Evolutionary conservation across 352 stramenopile genomes (phyloP), one percentile per base, ranked within the genome.

Genomic region (Globisporangium barbulae): DNA sequence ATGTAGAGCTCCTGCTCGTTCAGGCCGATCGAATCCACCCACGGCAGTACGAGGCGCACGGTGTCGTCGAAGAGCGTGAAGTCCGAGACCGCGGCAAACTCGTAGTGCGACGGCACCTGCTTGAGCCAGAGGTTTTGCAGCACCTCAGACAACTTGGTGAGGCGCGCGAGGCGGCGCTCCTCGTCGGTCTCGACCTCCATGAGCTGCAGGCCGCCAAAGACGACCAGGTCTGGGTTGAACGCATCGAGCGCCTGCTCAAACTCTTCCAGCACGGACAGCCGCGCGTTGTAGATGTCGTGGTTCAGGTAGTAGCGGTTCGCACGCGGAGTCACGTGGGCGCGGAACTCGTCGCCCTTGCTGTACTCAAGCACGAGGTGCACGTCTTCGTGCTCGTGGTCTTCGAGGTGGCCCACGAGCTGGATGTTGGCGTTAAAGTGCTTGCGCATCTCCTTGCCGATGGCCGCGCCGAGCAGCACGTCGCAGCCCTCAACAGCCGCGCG

Each of bases 1-100:
- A 93, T 93, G 64, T 79, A 90, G 31, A 94, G 75, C 65, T 94
- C 85, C 61, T 94, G 83, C 47, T 94, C 85, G 69, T 94, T 94
- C 42, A 94, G 67, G 6, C 85, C 85, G 55, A 94, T 89, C 19
- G 83, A 93, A 53, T 89, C 74, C 44, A 91, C 81, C 77, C 82
- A 89, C 5, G 85, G 85, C 50, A 94, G 71, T 49, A 94, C 79
- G 42, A 94, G 72, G 35, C 75, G 82, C 50, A 93, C 78, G 22
- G 83, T 91, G 62, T 93, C 83, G 69, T 91, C 82, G 60, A 91
- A 94, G 48, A 93, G 73, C 70, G 76, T 82, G 44, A 94, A 92
- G 69, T 94, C 85, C 82, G 63, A 94, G 39, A 90, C 85, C 4
- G 83, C 83, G 5, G 85, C 85, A 70, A 94, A 91, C 68, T 94